phyloP scores from a whole-genome alignment of 2,329 filamentous ascomycete genomes.

The Paramyrothecium roridum region DNA sequence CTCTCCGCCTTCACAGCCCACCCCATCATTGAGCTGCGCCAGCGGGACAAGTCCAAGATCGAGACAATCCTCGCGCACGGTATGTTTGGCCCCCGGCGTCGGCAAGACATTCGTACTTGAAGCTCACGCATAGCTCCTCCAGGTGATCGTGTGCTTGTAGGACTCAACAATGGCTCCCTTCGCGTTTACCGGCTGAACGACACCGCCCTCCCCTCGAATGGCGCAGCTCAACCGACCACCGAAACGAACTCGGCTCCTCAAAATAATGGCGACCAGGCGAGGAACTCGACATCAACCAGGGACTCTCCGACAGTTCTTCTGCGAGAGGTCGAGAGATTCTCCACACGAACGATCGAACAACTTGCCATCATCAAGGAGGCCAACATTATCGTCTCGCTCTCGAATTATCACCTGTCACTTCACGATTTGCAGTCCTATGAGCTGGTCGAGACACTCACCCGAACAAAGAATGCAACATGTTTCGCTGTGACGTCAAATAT shows the following conservation, averaged over 20 bases:
- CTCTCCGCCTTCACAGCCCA: constrained; percentile 96
- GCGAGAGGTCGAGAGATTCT: constrained; percentile 92
- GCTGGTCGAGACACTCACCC: constrained; percentile 72
- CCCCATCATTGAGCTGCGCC: constrained; percentile 94
- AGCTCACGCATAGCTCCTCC: constrained; percentile 5
- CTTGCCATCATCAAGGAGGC: constrained; percentile 95
- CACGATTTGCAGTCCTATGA: constrained; percentile 86
- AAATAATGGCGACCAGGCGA: constrained; percentile 18
- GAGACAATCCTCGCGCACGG: constrained; percentile 92
- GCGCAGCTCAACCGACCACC: constrained; percentile 20
- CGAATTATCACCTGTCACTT: constrained; percentile 84
- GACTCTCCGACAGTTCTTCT: constrained; percentile 74
- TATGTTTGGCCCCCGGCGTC: constrained; percentile 33
- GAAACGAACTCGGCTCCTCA: constrained; percentile 20
- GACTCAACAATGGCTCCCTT: constrained; percentile 83
- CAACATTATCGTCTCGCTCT: constrained; percentile 84
- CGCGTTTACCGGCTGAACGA: constrained; percentile 92
- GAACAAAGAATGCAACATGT: constrained; percentile 82
- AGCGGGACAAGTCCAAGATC: constrained; percentile 94
- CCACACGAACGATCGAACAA: constrained; percentile 84
- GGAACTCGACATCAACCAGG: constrained; percentile 11
- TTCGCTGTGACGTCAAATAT: constrained; percentile 97
- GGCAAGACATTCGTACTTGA: constrained; percentile 4
- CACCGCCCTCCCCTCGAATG: constrained; percentile 31
- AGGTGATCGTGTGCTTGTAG: constrained; percentile 90